Evolutionary conservation across 2,329 filamentous ascomycete species (phyloP).

Genomic region (Thielaviopsis populi): DNA sequence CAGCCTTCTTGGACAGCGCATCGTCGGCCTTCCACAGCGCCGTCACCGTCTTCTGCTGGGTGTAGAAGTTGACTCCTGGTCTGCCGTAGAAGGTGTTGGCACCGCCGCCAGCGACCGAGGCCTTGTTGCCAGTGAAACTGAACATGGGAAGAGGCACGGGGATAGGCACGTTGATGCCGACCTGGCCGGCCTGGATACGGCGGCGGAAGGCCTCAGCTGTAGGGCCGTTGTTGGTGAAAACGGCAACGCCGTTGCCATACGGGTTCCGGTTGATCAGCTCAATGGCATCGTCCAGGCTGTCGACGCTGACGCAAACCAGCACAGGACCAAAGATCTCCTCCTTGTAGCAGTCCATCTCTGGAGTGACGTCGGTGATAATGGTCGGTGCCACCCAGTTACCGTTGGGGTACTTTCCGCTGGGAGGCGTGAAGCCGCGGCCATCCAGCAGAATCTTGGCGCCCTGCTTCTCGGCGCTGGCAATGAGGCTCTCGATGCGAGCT

Average conservation of each 20-base stretch:
- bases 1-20: constrained; percentile 68
- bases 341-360: constrained; percentile 68
- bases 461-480: constrained; percentile 62
- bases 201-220: constrained; percentile 66
- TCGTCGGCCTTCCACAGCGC: constrained; percentile 49
- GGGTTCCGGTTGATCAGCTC: constrained; percentile 72
- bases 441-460: constrained; percentile 73
- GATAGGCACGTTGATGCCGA: constrained; percentile 74
- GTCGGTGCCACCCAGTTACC: constrained; percentile 65
- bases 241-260: constrained; percentile 74
- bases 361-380: constrained; percentile 66
- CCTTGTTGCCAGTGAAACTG: constrained; percentile 68
- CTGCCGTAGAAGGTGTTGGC: constrained; percentile 91
- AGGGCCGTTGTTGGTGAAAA: constrained; percentile 66
- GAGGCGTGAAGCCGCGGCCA: constrained; percentile 57
- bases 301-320: constrained; percentile 63
- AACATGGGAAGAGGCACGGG: constrained; percentile 58
- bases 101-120: constrained; percentile 78
- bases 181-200: constrained; percentile 71
- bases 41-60: constrained; percentile 94
- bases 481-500: constrained; percentile 60
- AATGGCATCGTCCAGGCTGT: constrained; percentile 65
- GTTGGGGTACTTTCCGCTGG: constrained; percentile 53
- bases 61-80: constrained; percentile 87
- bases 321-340: constrained; percentile 82